These are phyloP conservation scores for Bimuria novae-zelandiae DNA, from an alignment of 2,329 filamentous ascomycete species.

Conservation along the genomic window DNA sequence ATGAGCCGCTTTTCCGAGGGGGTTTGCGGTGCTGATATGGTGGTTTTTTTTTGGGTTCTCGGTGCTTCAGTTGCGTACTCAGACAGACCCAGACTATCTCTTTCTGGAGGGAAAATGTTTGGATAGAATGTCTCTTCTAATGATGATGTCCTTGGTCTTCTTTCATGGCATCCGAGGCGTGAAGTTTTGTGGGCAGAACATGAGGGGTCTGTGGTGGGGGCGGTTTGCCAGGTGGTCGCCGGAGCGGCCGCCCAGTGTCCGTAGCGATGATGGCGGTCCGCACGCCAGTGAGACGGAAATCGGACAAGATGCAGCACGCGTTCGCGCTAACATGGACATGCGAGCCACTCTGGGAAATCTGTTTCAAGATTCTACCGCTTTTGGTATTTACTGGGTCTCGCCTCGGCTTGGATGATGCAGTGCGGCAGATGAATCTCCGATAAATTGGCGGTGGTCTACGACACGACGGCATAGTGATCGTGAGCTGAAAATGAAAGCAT, in stretches of 20 bases:
- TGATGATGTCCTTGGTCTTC: no score
- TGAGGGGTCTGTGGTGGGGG: background rate
- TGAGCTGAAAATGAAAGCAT: no score
- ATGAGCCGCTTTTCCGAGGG: background rate
- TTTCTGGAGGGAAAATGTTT: background rate
- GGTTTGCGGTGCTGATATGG: background rate
- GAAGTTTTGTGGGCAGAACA: no score
- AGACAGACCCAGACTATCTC: background rate
- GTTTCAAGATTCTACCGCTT: background rate
- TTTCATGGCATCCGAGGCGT: no score
- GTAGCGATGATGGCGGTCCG: constrained; percentile 6
- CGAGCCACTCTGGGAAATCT: background rate
- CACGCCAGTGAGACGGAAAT: constrained; percentile 11
- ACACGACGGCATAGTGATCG: no score
- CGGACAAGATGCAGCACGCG: constrained; percentile 4
- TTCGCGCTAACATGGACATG: constrained; percentile 6
- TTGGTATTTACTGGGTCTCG: no score
- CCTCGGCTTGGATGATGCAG: no score
- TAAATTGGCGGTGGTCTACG: no score
- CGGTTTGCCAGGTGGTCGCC: background rate
- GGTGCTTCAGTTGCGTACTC: background rate
- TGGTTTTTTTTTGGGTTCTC: background rate
- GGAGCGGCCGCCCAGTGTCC: background rate
- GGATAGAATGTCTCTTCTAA: no score
- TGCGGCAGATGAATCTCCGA: no score